A percentile compares a stretch with the other conserved stretches of the same genome.
phyloP scores from a whole-genome alignment of 495 filamentous ascomycete genomes.

The Hypoxylon cercidicola region DNA sequence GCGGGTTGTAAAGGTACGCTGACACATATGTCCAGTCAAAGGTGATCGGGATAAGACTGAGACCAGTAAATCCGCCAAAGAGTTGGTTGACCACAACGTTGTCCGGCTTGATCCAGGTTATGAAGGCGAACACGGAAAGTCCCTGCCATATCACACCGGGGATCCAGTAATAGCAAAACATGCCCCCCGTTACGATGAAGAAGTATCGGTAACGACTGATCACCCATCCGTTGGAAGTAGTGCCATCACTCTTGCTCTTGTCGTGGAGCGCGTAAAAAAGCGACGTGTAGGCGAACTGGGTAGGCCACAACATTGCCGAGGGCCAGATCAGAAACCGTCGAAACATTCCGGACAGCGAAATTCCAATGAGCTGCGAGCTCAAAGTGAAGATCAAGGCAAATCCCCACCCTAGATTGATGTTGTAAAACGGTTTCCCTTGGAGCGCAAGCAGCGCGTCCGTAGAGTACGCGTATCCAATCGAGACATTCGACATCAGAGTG shows the following conservation, averaged over 20 bases:
- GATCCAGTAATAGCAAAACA: constrained; percentile 72
- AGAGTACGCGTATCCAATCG: constrained; percentile 58
- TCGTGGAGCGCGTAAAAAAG: constrained; percentile 72
- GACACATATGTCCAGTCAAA: constrained; percentile 74
- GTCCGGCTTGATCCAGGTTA: constrained; percentile 64
- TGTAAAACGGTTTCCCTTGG: constrained; percentile 63
- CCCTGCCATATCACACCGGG: constrained; percentile 61
- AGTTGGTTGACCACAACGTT: constrained; percentile 71
- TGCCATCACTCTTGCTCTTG: constrained; percentile 60
- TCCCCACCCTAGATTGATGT: constrained; percentile 66
- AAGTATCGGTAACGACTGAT: constrained; percentile 71
- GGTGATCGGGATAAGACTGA: constrained; percentile 70
- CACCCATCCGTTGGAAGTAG: constrained; percentile 65
- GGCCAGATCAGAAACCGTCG: constrained; percentile 67
- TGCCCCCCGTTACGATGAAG: constrained; percentile 62
- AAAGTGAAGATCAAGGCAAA: constrained; percentile 70
- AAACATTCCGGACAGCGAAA: constrained; percentile 71
- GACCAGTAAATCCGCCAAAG: constrained; percentile 68
- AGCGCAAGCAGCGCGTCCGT: constrained; percentile 68
- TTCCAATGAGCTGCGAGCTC: constrained; percentile 73
- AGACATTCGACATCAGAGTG: constrained; percentile 65
- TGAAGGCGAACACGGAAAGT: constrained; percentile 60
- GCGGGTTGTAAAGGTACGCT: constrained; percentile 66
- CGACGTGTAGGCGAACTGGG: constrained; percentile 65
- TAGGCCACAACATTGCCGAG: constrained; percentile 73